Base-by-base conservation (phyloP, 371 early-diverging fungal species). In the Umbelopsis sp. region DNA sequence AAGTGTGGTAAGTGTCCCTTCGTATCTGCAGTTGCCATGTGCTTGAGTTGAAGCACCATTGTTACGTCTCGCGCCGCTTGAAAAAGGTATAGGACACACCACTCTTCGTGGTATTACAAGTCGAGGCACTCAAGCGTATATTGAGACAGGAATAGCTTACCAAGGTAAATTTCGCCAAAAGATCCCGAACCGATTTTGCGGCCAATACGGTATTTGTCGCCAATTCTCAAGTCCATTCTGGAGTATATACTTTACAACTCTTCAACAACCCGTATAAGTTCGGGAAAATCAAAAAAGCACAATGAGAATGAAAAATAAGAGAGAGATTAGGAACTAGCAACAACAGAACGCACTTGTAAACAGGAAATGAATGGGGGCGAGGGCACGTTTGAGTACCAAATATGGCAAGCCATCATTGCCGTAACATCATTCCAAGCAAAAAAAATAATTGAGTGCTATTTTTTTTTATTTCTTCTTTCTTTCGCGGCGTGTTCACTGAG, bases 131-230 rank as follows among this genome's bases (percentile, higher is more conserved):
- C 10, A 41, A 57, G 18, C 5, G 11, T 12, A 35, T 18, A 35
- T 4, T 18, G 16, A 16, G 35, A 12, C 14, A 57, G 35, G 8
- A n/a, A 22, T 14, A 41, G 52, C 80, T 75, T 86, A 93, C 96
- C 97, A 63, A 98, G 90, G 81, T 96, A 99, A 74, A 99, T 99
- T 76, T 99, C 99, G 51, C 99, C 99, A 90, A 99, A 99, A 25
- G 97, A 95, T 69, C 99, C 99, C 48, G 95, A 92, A 53, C 99
- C 99, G 79, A 99, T 97, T 87, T 99, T 99, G 65, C 96, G 89
- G 57, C 96, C 96, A 71, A 99, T 86, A 70, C 94, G 84, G 87
- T 94, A 99, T 80, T 96, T 97, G 85, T 94, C 93, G 71, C 94
- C 98, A 64, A 96, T 87, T 81, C 89, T 81, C 67, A 90, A 77